Base-by-base conservation (phyloP, 2,329 filamentous ascomycete genomes). In the Penicillium occitanis region DNA sequence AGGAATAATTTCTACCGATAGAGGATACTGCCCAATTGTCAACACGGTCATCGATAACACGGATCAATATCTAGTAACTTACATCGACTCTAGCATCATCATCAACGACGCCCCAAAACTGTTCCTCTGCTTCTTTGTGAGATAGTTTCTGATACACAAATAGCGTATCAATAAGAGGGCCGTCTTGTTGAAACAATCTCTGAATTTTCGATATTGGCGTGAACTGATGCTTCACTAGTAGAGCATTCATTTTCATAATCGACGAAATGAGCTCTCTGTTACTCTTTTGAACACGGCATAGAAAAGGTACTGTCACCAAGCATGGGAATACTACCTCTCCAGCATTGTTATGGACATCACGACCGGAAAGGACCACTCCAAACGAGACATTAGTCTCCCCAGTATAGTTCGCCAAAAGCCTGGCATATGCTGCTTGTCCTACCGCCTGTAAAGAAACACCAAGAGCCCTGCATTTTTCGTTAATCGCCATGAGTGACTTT, bases 1-100 rank as follows among this genome's bases (percentile, higher is more conserved):
- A 0, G 89, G 87, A 66, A 93, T 87, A 40, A 96, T 77, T 75
- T 97, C 93, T 22, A 97, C 80, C 0, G 94, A 97, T 0, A 96
- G 79, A 0, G 90, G 82, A 75, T 94, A 97, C 77, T 84, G 68
- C 63, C 42, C 59, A 40, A 68, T 25, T 33, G 44, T 70, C 68
- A 72, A 69, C 55, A 48, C 28, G 50, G 17, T 10, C 55, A 11
- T 25, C 11, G 65, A 30, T 42, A 28, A 53, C 19, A 63, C 57
- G 22, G 55, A 35, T 60, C 65, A 22, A 35, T 65, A 50, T 17
- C 35, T 33, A 5, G 17, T 46, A 57, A 51, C 79, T 69, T 75
- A 81, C 80, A 71, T 96, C 91, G 1, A 91, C 87, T 1, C 83
- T 86, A 5, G 90, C 89, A 61, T 86, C 81, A 66, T 96, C 92